A percentile compares a stretch with the other conserved stretches of the same genome.
phyloP scores from a whole-genome alignment of 2,329 filamentous ascomycete species.

The Hymenotorrendiella dingleyae region DNA sequence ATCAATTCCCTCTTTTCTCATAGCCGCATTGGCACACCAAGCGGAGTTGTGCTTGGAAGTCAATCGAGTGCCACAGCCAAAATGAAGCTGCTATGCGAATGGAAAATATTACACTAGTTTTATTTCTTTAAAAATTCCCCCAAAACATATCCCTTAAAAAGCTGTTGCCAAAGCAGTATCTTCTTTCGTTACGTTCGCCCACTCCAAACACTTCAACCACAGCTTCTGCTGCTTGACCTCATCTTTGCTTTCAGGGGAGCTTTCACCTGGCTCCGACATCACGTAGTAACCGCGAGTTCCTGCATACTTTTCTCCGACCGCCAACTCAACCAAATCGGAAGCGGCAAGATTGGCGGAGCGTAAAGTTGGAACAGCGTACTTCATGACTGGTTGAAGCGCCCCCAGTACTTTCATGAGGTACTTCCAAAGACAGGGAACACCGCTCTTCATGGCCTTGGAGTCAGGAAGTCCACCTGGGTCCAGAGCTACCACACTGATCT shows the following conservation, averaged over 20 bases:
- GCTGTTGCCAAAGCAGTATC: constrained; percentile 1
- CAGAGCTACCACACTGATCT: constrained; percentile 27
- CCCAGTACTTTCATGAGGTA: constrained; percentile 27
- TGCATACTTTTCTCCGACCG: constrained; percentile 23
- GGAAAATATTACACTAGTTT: too few species aligned
- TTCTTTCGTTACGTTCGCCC: constrained; percentile 19
- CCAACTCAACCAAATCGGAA: constrained; percentile 28
- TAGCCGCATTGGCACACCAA: too few species aligned
- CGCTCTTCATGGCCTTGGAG: constrained; percentile 27
- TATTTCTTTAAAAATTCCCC: too few species aligned
- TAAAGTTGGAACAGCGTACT: constrained; percentile 24
- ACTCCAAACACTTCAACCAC: constrained; percentile 33
- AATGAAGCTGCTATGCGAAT: too few species aligned
- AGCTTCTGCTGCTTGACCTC: constrained; percentile 28
- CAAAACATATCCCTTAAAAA: not conserved
- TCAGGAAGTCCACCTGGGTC: constrained; percentile 32
- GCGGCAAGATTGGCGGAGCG: constrained; percentile 30
- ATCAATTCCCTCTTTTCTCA: too few species aligned
- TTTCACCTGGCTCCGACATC: constrained; percentile 27
- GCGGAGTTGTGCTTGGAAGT: too few species aligned
- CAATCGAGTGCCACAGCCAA: too few species aligned
- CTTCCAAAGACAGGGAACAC: constrained; percentile 23
- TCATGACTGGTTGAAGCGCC: constrained; percentile 20
- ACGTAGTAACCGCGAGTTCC: constrained; percentile 33
- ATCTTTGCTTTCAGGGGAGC: constrained; percentile 30